phyloP scores from a whole-genome alignment of 371 early-diverging fungal genomes.

The Cokeromyces recurvatus region DNA sequence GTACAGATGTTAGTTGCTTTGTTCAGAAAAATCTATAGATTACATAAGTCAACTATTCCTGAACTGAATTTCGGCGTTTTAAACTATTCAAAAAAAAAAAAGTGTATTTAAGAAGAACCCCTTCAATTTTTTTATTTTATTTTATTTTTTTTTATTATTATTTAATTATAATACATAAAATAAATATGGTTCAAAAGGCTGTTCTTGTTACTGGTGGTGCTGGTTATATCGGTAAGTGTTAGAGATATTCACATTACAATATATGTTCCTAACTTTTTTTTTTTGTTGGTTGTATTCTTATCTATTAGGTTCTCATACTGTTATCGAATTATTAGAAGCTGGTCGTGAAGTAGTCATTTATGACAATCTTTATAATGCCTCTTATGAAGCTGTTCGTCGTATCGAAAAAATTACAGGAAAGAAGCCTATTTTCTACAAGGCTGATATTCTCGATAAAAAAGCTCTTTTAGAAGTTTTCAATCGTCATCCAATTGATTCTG shows the following conservation, averaged over 20 bases:
- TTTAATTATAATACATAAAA: neutral
- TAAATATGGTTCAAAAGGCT: constrained; percentile 23
- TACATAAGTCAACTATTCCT: constrained; percentile 9
- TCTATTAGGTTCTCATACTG: constrained; percentile 88
- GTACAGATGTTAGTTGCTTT: constrained; percentile 9
- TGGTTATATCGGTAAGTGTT: constrained; percentile 45
- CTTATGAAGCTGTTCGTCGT: constrained; percentile 64
- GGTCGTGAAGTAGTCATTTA: constrained; percentile 74
- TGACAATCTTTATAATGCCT: constrained; percentile 82
- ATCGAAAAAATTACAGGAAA: constrained; percentile 60
- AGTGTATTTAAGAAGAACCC: neutral
- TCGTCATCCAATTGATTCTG: constrained; percentile 57
- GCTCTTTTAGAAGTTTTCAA: constrained; percentile 63
- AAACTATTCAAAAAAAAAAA: neutral
- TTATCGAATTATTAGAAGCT: constrained; percentile 71
- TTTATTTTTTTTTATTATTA: neutral
- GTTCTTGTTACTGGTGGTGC: constrained; percentile 53
- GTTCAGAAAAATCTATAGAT: constrained; percentile 12
- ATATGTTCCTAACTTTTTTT: no score
- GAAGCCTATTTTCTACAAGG: constrained; percentile 62
- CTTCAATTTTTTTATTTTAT: neutral
- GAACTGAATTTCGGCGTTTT: constrained; percentile 1
- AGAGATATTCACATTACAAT: no score
- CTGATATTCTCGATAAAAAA: constrained; percentile 64
- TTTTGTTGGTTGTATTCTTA: no score